phyloP scores from a whole-genome alignment of 306 rosid genomes.

The Macrotyloma uniflorum region DNA sequence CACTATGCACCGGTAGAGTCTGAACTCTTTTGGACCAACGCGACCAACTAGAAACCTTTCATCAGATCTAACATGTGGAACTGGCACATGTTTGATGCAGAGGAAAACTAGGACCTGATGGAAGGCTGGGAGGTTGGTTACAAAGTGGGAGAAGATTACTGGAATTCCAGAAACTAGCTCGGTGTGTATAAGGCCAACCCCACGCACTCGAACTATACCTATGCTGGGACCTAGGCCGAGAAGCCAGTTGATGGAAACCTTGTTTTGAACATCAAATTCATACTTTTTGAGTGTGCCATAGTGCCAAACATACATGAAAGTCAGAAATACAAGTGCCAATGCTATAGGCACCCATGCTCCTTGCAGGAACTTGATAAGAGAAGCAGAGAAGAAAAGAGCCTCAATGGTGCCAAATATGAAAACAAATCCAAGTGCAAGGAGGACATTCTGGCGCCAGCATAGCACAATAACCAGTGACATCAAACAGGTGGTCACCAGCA shows the following conservation, averaged over 20 bases:
- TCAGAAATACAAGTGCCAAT: slow-evolving; percentile 54
- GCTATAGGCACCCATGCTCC: slow-evolving; percentile 96
- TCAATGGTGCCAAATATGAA: slow-evolving; percentile 77
- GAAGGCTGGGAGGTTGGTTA: slow-evolving; percentile 95
- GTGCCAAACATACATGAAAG: slow-evolving; percentile 84
- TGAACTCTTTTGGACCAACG: slow-evolving; percentile 68
- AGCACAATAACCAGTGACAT: slow-evolving; percentile 92
- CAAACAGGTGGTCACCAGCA: slow-evolving; percentile 96
- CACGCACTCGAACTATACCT: slow-evolving; percentile 84
- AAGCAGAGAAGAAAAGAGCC: slow-evolving; percentile 92
- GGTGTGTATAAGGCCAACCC: slow-evolving; percentile 80
- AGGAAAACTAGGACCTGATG: slow-evolving; percentile 92
- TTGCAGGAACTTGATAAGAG: slow-evolving; percentile 79
- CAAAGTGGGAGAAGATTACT: slow-evolving; percentile 85
- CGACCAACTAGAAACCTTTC: slow-evolving; percentile 89
- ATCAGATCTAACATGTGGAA: slow-evolving; percentile 76
- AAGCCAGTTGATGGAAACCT: slow-evolving; percentile 88
- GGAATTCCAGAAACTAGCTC: slow-evolving; percentile 96
- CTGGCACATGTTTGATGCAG: slow-evolving; percentile 88
- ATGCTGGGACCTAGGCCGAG: slow-evolving; percentile 78
- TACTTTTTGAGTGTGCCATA: slow-evolving; percentile 81
- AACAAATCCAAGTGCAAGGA: slow-evolving; percentile 70
- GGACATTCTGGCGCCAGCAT: slow-evolving; percentile 75
- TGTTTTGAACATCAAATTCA: slow-evolving; percentile 86
- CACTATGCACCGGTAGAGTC: slow-evolving; percentile 83